Percentiles rank a stretch among this genome's conserved stretches.
Conservation (phyloP, 768 basidiomycete species). For the Mrakia blollopis region DNA sequence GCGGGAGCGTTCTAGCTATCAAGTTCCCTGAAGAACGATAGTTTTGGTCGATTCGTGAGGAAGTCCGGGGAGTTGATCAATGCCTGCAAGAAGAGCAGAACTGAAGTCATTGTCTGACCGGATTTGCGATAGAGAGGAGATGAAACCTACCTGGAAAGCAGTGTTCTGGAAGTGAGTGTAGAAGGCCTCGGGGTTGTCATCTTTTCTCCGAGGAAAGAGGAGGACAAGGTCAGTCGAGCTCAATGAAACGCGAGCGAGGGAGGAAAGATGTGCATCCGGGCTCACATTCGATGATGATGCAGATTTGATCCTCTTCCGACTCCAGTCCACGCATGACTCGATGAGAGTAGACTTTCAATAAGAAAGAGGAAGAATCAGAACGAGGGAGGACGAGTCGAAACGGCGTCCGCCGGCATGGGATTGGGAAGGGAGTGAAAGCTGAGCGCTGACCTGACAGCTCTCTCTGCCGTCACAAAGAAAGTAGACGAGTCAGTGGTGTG, state of each 20-base stretch:
- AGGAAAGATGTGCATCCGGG: neutral
- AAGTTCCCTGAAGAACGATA: neutral
- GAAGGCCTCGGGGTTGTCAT: slow-evolving; percentile 10
- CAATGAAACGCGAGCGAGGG: neutral
- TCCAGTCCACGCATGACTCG: slow-evolving; percentile 6
- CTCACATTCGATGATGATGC: neutral
- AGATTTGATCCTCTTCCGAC: neutral
- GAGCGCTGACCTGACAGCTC: slow-evolving; percentile 4
- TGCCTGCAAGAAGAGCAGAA: neutral
- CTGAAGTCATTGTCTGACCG: too few species aligned
- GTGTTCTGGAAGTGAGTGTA: neutral
- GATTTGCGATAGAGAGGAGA: neutral
- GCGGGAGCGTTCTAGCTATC: too few species aligned
- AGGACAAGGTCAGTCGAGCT: neutral
- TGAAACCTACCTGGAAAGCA: neutral
- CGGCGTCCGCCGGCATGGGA: neutral
- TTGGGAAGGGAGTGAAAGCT: neutral
- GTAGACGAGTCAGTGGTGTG: neutral
- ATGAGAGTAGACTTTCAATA: neutral
- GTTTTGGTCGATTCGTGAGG: neutral
- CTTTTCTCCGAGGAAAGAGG: neutral
- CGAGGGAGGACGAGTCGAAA: neutral
- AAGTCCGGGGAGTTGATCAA: neutral
- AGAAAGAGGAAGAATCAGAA: neutral
- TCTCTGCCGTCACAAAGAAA: neutral